These are phyloP conservation scores for Ashbya aceris DNA, from an alignment of 1,139 yeast species.

Conservation along the genomic window DNA sequence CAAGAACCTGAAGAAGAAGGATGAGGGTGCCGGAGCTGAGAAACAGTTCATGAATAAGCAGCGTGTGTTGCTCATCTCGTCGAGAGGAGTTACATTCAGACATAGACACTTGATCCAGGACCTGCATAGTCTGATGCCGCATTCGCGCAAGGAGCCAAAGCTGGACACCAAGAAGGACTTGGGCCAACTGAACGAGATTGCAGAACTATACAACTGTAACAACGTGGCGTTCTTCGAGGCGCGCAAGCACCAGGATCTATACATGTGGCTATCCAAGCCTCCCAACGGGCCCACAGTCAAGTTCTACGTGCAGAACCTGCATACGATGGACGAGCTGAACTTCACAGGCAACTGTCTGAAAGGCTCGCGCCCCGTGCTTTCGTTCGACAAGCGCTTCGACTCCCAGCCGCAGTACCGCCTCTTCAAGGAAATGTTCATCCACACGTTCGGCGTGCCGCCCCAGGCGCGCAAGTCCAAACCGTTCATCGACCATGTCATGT, in stretches of 20 bases:
- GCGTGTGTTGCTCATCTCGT: constrained; percentile 76
- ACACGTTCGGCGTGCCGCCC: constrained; percentile 94
- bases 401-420: constrained; percentile 55
- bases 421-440: constrained; percentile 77
- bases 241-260: constrained; percentile 91
- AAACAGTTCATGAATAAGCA: constrained; percentile 51
- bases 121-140: constrained; percentile 73
- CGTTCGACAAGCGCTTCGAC: constrained; percentile 77
- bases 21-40: constrained; percentile 30
- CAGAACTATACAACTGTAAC: constrained; percentile 95
- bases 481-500: constrained; percentile 88
- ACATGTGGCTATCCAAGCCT: constrained; percentile 90
- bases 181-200: constrained; percentile 84
- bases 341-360: constrained; percentile 93
- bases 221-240: constrained; percentile 91
- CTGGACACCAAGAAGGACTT: constrained; percentile 87
- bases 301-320: constrained; percentile 88
- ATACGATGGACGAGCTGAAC: constrained; percentile 90
- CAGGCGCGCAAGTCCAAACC: constrained; percentile 91
- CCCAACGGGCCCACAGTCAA: constrained; percentile 97
- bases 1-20: constrained; percentile 22
- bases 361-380: constrained; percentile 92
- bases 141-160: constrained; percentile 93
- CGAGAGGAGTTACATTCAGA: constrained; percentile 89
- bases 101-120: constrained; percentile 92